These are phyloP conservation scores for Wickerhamiella kurtzmanii DNA, from an alignment of 805 yeast species.

Conservation along the genomic window DNA sequence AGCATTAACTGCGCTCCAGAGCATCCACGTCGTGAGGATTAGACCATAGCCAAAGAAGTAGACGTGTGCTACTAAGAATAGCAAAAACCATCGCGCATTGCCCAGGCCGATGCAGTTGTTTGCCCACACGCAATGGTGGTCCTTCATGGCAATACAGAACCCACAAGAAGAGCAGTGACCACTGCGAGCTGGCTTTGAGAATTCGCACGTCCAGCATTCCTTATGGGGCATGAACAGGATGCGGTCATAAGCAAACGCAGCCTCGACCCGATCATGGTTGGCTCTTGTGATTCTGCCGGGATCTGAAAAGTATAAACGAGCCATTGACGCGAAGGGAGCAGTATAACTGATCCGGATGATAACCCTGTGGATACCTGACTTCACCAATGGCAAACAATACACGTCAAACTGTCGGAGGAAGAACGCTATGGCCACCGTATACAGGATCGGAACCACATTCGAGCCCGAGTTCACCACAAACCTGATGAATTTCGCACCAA, in stretches of 20 bases:
- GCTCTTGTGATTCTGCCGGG: constrained; percentile 27
- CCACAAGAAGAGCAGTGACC: constrained; percentile 46
- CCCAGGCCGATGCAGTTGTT: constrained; percentile 48
- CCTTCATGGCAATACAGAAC: constrained; percentile 35
- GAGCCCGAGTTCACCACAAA: not conserved
- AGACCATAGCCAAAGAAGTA: constrained; percentile 34
- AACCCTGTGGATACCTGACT: constrained; percentile 6
- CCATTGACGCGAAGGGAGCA: constrained; percentile 17
- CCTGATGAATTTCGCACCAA: not conserved
- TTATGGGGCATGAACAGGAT: constrained; percentile 39
- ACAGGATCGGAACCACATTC: constrained; percentile 17
- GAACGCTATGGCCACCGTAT: constrained; percentile 10
- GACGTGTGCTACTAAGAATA: constrained; percentile 39
- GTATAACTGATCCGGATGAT: constrained; percentile 12
- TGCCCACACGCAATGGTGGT: constrained; percentile 53
- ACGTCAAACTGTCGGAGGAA: constrained; percentile 15
- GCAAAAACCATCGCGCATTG: constrained; percentile 48
- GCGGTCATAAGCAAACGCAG: constrained; percentile 32
- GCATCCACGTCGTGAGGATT: constrained; percentile 20
- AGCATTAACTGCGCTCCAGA: not conserved
- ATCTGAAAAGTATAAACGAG: constrained; percentile 24
- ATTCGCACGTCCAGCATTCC: constrained; percentile 36
- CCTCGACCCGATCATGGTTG: constrained; percentile 19
- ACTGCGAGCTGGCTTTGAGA: constrained; percentile 42
- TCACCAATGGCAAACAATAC: constrained; percentile 3